Evolutionary conservation across 2,329 filamentous ascomycete genomes (phyloP), one percentile per base, ranked within the genome.

Genomic region (Phaeosphaeria sp.): DNA sequence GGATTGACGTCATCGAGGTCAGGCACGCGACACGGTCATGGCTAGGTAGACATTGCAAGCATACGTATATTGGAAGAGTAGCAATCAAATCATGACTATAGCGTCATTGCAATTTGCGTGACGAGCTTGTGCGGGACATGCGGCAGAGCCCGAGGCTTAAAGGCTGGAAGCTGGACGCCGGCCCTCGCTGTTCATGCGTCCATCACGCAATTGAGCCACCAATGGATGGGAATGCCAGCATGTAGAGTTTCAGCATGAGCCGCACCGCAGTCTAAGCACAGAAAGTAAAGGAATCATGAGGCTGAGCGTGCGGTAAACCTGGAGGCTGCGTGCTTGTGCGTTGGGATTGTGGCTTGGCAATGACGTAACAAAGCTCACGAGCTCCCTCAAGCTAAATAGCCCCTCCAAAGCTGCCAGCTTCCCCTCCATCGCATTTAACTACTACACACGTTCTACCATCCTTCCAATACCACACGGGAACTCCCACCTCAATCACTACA

Each of bases 351-450:
- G 42, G 50, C 71, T 74, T 74, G 71, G 72, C 72, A 55, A 72
- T 75, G 72, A 74, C 71, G 72, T 73, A 73, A 51, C 36, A 36
- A 61, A 64, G 61, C 66, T 66, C 63, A 57, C 40, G 47, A 66
- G 67, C 64, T 67, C 55, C 48, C 40, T 30, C 45, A 36, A 59
- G 60, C 66, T 71, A 66, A 65, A 64, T 67, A 66, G 63, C 72
- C 72, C 72, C 73, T 74, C 73, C 65, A 74, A 67, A 72, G 67
- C 68, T 33, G 21, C 21, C 24, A 49, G 47, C 47, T 62, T 60
- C 64, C 59, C 68, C 65, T 69, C 64, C 53, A 60, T 48, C 18
- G 53, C 30, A n/a, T 20, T 18, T n/a, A 52, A 45, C 51, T 49
- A 54, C 43, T 39, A 43, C 15, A 44, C 33, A 22, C 21, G 51